phyloP scores from a whole-genome alignment of 2,329 filamentous ascomycete genomes.

The Emergomyces orientalis region DNA sequence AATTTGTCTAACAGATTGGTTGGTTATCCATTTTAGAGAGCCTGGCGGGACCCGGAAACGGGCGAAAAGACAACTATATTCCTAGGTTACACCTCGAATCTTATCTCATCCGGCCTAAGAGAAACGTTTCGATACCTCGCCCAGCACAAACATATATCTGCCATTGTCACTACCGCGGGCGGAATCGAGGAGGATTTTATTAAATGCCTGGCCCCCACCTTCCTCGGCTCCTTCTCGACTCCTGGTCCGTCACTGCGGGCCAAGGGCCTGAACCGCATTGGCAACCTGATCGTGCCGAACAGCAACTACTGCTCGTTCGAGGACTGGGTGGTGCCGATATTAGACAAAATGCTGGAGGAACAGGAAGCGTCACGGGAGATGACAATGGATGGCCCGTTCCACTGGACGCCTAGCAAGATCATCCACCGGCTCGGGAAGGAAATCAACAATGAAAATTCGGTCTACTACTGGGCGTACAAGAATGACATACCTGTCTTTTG shows the following conservation, averaged over 20 bases:
- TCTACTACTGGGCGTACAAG: conserved; percentile 96
- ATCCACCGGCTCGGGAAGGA: conserved; percentile 85
- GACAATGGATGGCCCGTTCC: conserved; percentile 55
- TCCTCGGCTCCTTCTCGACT: conserved; percentile 76
- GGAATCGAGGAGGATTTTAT: conserved; percentile 97
- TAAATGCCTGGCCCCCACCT: conserved; percentile 92
- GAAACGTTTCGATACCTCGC: conserved; percentile 89
- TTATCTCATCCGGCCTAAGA: conserved; percentile 90
- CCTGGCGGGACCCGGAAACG: conserved; percentile 72
- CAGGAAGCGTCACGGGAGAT: conserved; percentile 65
- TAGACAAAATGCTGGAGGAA: conserved; percentile 89
- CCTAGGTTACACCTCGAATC: conserved; percentile 92
- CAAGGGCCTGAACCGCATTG: conserved; percentile 88
- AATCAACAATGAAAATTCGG: conserved; percentile 83
- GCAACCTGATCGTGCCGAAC: conserved; percentile 91
- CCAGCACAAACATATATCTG: conserved; percentile 83
- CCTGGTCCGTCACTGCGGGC: conserved; percentile 67
- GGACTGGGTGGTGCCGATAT: conserved; percentile 91
- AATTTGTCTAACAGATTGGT: background rate
- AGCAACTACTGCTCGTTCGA: conserved; percentile 97
- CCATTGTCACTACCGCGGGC: conserved; percentile 89
- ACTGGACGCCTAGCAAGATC: conserved; percentile 91
- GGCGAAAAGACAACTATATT: conserved; percentile 82
- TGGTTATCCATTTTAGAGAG: conserved; percentile 45
- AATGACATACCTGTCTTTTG: conserved; percentile 97